A percentile compares a stretch with the other conserved stretches of the same genome.
Evolutionary conservation across 179 eudicot species (phyloP).

Genomic region (Beta lomatogona): DNA sequence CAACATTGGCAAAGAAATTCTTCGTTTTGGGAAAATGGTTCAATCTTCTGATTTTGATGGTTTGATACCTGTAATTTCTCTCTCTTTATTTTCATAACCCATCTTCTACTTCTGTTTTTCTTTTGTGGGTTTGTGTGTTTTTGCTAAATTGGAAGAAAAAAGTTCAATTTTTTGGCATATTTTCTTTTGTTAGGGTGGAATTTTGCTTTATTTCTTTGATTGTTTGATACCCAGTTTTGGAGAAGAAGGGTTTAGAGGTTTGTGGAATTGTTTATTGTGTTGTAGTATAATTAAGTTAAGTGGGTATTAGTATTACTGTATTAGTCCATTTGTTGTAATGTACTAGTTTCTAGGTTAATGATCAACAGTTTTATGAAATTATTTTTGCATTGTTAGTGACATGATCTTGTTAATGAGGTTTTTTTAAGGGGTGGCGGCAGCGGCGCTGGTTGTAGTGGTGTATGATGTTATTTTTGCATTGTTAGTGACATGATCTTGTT

Average conservation of each 20-base stretch:
- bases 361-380: slow-evolving; percentile 8
- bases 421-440: no score
- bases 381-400: slow-evolving; percentile 4
- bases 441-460: not conserved
- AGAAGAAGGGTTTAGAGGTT: not conserved
- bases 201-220: not conserved
- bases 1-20: slow-evolving; percentile 66
- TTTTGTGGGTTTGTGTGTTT: slow-evolving; percentile 7
- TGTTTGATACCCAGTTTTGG: not conserved
- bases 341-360: slow-evolving; percentile 16
- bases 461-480: no score
- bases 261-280: not conserved
- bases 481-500: no score
- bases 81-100: not conserved
- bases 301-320: slow-evolving; percentile 10
- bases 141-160: not conserved
- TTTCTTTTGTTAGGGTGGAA: not conserved
- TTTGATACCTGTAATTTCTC: slow-evolving; percentile 75
- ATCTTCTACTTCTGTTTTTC: not conserved
- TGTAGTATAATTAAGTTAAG: not conserved
- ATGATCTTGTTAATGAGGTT: not conserved
- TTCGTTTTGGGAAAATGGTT: slow-evolving; percentile 97
- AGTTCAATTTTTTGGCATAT: not conserved
- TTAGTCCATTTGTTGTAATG: not conserved
- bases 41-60: slow-evolving; percentile 95